phyloP scores from a whole-genome alignment of 768 basidiomycete genomes.

The Boletellus ananiceps region DNA sequence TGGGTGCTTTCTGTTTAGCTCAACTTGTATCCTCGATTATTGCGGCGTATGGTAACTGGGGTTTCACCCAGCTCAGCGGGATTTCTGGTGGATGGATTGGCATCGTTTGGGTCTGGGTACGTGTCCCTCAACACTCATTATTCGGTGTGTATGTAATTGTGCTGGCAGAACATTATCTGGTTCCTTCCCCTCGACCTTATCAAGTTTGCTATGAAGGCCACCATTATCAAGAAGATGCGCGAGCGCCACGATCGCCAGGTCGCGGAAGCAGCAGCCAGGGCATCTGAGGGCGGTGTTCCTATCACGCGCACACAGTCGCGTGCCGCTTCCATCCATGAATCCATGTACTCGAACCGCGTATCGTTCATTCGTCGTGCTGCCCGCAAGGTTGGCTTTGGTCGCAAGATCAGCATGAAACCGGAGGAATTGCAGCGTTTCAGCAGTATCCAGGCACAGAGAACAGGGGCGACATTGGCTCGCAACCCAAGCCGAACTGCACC shows the following conservation, averaged over 20 bases:
- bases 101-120: slow-evolving; percentile 94
- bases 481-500: slow-evolving; percentile 63
- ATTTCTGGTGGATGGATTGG: slow-evolving; percentile 96
- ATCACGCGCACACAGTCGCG: slow-evolving; percentile 87
- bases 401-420: slow-evolving; percentile 73
- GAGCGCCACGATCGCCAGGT: slow-evolving; percentile 47
- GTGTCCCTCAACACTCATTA: slow-evolving; percentile 24
- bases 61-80: slow-evolving; percentile 77
- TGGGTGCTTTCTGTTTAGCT: slow-evolving; percentile 88
- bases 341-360: slow-evolving; percentile 92
- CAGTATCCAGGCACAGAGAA: slow-evolving; percentile 76
- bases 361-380: slow-evolving; percentile 87
- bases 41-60: slow-evolving; percentile 89
- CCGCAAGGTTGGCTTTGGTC: slow-evolving; percentile 84
- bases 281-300: slow-evolving; percentile 47
- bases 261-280: slow-evolving; percentile 35
- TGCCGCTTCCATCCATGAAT: slow-evolving; percentile 85
- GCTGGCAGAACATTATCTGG: slow-evolving; percentile 82
- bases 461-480: slow-evolving; percentile 74
- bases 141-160: slow-evolving; percentile 14
- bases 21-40: slow-evolving; percentile 96
- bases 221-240: slow-evolving; percentile 82
- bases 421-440: slow-evolving; percentile 85
- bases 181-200: slow-evolving; percentile 93
- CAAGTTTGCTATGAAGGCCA: slow-evolving; percentile 96